Conservation (phyloP, 805 yeast species). For the Komagataella mondaviorum region DNA sequence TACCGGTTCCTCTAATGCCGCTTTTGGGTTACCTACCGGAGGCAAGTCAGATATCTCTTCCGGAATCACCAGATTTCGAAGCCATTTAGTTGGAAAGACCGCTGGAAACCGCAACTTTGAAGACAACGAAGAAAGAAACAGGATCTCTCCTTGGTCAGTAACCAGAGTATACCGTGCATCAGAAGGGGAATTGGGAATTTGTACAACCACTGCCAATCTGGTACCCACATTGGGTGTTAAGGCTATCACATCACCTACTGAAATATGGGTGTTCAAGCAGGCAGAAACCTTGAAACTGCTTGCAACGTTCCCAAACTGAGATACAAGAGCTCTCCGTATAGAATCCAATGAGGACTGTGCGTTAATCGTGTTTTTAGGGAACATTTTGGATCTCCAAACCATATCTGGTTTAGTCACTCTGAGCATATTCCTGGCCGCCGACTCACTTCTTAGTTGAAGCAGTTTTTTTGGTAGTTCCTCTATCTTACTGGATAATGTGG, state of each 20-base stretch:
- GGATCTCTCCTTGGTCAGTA: constrained; percentile 41
- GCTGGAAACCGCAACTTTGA: constrained; percentile 37
- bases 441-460: constrained; percentile 2
- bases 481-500: background rate
- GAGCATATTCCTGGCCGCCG: constrained; percentile 6
- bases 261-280: constrained; percentile 15
- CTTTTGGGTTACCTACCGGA: constrained; percentile 19
- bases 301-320: constrained; percentile 8
- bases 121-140: constrained; percentile 25
- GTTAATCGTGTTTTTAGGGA: background rate
- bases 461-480: constrained; percentile 8
- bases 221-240: constrained; percentile 26
- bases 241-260: constrained; percentile 54
- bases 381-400: constrained; percentile 11
- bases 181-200: constrained; percentile 30
- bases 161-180: constrained; percentile 47
- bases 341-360: background rate
- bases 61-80: constrained; percentile 14
- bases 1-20: background rate
- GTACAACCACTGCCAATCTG: constrained; percentile 39
- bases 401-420: constrained; percentile 17
- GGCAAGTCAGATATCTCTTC: constrained; percentile 9
- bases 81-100: constrained; percentile 27
- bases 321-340: constrained; percentile 5
- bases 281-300: constrained; percentile 7